Base-by-base conservation (phyloP, 305 asterid species). In the Fraxinus greggii region DNA sequence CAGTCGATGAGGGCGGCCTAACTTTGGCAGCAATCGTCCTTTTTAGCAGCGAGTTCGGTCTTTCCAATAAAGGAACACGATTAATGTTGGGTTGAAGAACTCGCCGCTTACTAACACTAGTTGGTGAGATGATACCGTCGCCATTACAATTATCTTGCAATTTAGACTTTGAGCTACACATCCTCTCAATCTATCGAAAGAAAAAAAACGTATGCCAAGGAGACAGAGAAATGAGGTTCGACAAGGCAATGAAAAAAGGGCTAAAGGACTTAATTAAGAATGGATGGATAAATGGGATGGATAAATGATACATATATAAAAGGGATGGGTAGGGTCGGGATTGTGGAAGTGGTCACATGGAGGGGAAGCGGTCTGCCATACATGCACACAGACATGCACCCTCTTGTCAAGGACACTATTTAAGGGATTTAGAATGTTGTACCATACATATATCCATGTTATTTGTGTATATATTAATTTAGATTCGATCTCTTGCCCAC, bases 31-130 rank as follows among this genome's bases (percentile, higher is more conserved):
- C 21, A 15, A 2, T 48, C 0, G 59, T 48, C 19, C 4, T 48
- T 48, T 48, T 48, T 3, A 15, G 59, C 59, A 48, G 21, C 6
- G 59, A 48, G 59, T 48, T 48, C 15, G 89, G 87, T 78, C 92
- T 85, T 33, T 91, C 94, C 0, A 86, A 72, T 1, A 92, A 88
- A 56, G 95, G 91, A 26, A 84, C 77, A 1, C 90, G 88, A 69
- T 89, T 89, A 76, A 85, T 79, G 48, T 88, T 86, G 2, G 94
- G 92, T 59, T 89, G 92, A 72, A 90, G 89, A 29, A 88, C 95
- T 15, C 84, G 87, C 1, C 90, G 86, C 29, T 87, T 91, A 61
- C 82, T 84, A 48, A 84, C 83, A 31, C 21, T 48, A 15, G 59
- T 48, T 48, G 19, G 59, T 21, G 59, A 13, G 59, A 48, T 48